These are phyloP conservation scores for Leccinum broughii DNA, from an alignment of 768 basidiomycete genomes.

Conservation along the genomic window DNA sequence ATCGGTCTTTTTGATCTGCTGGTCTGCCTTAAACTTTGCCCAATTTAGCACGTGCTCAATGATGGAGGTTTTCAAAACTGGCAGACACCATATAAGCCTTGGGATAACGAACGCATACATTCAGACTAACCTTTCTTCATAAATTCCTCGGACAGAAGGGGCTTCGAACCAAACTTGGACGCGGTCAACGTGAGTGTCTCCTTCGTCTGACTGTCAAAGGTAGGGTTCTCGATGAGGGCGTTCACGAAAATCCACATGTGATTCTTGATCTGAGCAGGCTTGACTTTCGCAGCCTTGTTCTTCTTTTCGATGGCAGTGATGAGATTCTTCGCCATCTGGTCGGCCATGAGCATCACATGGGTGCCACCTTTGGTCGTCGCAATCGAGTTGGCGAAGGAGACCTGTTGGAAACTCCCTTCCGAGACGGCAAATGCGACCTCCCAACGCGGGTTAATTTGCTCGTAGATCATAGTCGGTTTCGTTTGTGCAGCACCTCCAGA, in stretches of 20 bases:
- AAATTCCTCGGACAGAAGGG: slow-evolving; percentile 84
- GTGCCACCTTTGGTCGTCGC: slow-evolving; percentile 96
- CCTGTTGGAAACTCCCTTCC: slow-evolving; percentile 88
- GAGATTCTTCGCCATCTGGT: slow-evolving; percentile 86
- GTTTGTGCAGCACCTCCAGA: slow-evolving; percentile 77
- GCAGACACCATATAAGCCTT: slow-evolving; percentile 3
- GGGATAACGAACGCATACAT: neutral
- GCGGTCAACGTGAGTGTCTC: slow-evolving; percentile 86
- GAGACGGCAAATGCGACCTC: slow-evolving; percentile 95
- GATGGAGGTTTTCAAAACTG: slow-evolving; percentile 87
- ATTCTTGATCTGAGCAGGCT: slow-evolving; percentile 90
- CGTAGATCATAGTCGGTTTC: slow-evolving; percentile 82
- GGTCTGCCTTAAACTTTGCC: slow-evolving; percentile 97
- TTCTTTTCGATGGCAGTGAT: slow-evolving; percentile 88
- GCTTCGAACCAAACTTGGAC: slow-evolving; percentile 90
- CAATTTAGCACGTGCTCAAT: slow-evolving; percentile 91
- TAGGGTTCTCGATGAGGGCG: slow-evolving; percentile 93
- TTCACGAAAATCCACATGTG: slow-evolving; percentile 99
- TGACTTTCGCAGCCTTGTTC: slow-evolving; percentile 96
- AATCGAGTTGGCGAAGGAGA: slow-evolving; percentile 98
- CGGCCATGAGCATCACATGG: slow-evolving; percentile 82
- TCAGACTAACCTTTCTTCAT: slow-evolving; percentile 82
- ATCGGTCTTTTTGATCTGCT: slow-evolving; percentile 94
- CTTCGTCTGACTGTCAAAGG: slow-evolving; percentile 99
- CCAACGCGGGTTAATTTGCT: slow-evolving; percentile 81